Evolutionary conservation across 352 stramenopile genomes (phyloP).

Genomic region (Phytophthora ramorum): DNA sequence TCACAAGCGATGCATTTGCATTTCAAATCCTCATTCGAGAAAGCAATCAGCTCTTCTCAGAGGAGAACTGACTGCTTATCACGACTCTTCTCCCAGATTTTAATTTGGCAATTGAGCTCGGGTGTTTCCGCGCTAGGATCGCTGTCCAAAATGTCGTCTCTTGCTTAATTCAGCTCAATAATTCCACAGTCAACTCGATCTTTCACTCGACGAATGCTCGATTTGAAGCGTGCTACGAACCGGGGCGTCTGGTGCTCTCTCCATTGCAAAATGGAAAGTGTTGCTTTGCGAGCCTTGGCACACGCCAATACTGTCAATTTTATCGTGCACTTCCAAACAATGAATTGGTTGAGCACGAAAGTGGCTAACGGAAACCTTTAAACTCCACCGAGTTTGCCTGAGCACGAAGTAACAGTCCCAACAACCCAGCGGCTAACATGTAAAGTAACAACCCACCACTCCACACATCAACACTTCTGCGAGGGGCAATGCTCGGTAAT

Average conservation of each 20-base stretch:
- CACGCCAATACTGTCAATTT: too few species aligned
- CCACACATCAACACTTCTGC: too few species aligned
- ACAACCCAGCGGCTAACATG: too few species aligned
- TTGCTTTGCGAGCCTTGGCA: too few species aligned
- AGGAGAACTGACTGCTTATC: conserved; percentile 7
- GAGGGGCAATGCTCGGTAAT: too few species aligned
- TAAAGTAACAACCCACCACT: too few species aligned
- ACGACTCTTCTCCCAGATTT: conserved; percentile 25
- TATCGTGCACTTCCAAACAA: too few species aligned
- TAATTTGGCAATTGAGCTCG: conserved; percentile 7
- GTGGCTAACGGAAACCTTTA: too few species aligned
- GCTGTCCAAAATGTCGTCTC: conserved; percentile 28
- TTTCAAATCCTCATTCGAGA: conserved; percentile 9
- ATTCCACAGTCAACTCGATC: not conserved
- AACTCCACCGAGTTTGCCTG: too few species aligned
- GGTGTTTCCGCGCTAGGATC: not conserved
- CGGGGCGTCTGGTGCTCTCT: too few species aligned
- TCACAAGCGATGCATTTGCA: not conserved
- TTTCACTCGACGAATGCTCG: conserved; percentile 3
- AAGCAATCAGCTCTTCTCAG: conserved; percentile 8
- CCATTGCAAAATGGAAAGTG: not conserved
- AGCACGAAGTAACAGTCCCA: too few species aligned
- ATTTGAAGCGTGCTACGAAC: not conserved
- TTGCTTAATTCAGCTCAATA: conserved; percentile 6
- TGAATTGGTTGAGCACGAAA: too few species aligned